These are phyloP conservation scores for Neurospora sp. DNA, from an alignment of 2,329 filamentous ascomycete genomes.

Conservation along the genomic window DNA sequence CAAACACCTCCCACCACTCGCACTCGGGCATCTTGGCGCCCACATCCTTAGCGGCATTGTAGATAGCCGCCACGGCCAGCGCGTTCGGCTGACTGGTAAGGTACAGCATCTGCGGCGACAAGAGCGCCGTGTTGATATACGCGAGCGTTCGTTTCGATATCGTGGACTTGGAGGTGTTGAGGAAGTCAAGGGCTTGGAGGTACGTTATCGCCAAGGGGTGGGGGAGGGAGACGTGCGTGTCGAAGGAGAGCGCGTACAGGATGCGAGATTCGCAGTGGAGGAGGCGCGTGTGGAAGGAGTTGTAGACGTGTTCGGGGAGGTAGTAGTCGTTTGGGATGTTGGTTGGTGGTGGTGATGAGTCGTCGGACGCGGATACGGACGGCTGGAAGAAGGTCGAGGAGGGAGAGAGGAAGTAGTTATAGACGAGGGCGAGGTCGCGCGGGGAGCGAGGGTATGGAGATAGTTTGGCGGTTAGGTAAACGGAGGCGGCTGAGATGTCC, in stretches of 20 bases:
- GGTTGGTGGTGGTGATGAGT: constrained; percentile 15
- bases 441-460: constrained; percentile 66
- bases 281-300: constrained; percentile 51
- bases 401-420: constrained; percentile 64
- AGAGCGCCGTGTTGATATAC: constrained; percentile 75
- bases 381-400: constrained; percentile 44
- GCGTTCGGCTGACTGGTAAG: constrained; percentile 83
- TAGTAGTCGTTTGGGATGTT: constrained; percentile 49
- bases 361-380: constrained; percentile 17
- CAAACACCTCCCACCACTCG: constrained; percentile 98
- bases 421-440: constrained; percentile 75
- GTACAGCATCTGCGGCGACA: constrained; percentile 83
- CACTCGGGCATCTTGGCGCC: constrained; percentile 69
- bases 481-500: constrained; percentile 70
- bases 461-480: constrained; percentile 78
- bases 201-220: constrained; percentile 86
- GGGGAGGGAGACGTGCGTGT: constrained; percentile 76
- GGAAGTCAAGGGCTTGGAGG: constrained; percentile 73
- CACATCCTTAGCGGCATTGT: constrained; percentile 72
- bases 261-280: constrained; percentile 69
- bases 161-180: constrained; percentile 31
- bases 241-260: constrained; percentile 66
- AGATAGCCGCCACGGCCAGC: constrained; percentile 80
- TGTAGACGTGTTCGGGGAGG: constrained; percentile 64
- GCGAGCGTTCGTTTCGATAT: constrained; percentile 59